Conservation (phyloP, 495 filamentous ascomycete species). For the Trichocladium uniseriatum region DNA sequence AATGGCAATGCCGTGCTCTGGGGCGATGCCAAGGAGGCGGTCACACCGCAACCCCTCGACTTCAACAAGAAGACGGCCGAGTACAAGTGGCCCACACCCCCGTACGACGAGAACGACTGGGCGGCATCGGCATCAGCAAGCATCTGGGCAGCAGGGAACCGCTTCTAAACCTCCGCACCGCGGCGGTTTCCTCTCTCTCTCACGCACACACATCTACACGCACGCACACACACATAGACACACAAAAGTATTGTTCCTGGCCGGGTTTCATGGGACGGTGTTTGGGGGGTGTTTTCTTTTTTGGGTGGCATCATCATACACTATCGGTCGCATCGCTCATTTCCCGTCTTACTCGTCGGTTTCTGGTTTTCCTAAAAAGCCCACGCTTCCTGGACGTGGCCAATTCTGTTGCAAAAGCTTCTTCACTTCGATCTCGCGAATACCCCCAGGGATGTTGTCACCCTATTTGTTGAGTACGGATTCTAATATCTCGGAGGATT, state of each 20-base stretch:
- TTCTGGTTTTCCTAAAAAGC: neutral
- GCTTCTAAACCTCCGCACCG: slow-evolving; percentile 32
- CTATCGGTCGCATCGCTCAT: slow-evolving; percentile 11
- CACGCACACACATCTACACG: neutral
- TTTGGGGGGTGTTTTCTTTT: slow-evolving; percentile 1
- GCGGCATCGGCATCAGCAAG: slow-evolving; percentile 67
- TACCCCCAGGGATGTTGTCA: slow-evolving; percentile 10
- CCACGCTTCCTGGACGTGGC: slow-evolving; percentile 3
- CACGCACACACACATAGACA: neutral
- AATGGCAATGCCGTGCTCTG: slow-evolving; percentile 67
- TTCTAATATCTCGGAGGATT: slow-evolving; percentile 5
- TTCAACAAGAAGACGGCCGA: slow-evolving; percentile 45
- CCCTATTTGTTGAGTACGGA: slow-evolving; percentile 2
- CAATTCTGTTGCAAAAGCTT: neutral
- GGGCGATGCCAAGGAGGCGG: slow-evolving; percentile 52
- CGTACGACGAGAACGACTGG: slow-evolving; percentile 83
- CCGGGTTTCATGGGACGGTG: slow-evolving; percentile 16
- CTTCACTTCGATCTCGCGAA: slow-evolving; percentile 10
- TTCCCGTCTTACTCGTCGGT: neutral
- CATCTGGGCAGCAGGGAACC: slow-evolving; percentile 59
- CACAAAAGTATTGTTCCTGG: slow-evolving; percentile 6
- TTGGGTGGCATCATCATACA: slow-evolving; percentile 14
- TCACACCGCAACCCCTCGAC: slow-evolving; percentile 49
- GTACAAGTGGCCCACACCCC: slow-evolving; percentile 91
- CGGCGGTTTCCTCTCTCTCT: slow-evolving; percentile 4